Conservation (phyloP, 2,329 filamentous ascomycete species). For the Colletotrichum sp. region DNA sequence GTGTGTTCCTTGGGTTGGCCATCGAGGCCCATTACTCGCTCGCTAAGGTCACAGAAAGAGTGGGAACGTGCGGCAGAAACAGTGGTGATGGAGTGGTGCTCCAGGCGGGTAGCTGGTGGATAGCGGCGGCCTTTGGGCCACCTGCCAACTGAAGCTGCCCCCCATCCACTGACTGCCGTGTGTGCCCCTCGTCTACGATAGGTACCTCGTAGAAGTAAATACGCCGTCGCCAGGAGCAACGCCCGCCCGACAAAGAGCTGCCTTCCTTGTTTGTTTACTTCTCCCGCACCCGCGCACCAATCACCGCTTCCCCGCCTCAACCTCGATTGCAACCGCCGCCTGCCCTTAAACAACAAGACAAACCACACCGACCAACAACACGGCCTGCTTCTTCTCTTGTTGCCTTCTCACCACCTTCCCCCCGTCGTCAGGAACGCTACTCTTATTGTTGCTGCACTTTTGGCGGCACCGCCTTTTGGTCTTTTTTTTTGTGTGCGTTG, state of each 20-base stretch:
- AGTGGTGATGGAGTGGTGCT: neutral
- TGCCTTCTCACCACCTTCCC: constrained; percentile 13
- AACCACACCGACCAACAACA: constrained; percentile 16
- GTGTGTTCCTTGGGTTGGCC: neutral
- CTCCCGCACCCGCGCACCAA: constrained; percentile 20
- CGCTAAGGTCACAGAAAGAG: constrained; percentile 14
- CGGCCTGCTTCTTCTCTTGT: constrained; percentile 1
- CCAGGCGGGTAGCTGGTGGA: neutral
- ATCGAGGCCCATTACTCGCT: neutral
- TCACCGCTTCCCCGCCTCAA: constrained; percentile 21
- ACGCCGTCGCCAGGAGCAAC: constrained; percentile 23
- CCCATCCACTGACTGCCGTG: neutral
- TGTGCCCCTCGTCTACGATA: constrained; percentile 1
- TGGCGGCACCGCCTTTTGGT: constrained; percentile 7
- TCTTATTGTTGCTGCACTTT: constrained; percentile 11
- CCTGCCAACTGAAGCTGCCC: neutral
- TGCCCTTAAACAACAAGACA: constrained; percentile 25
- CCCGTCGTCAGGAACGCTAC: constrained; percentile 23
- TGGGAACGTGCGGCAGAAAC: constrained; percentile 18
- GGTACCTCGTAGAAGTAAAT: neutral
- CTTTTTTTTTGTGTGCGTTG: constrained; percentile 15
- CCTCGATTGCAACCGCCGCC: constrained; percentile 7
- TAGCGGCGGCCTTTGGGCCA: neutral
- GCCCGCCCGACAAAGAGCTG: constrained; percentile 17
- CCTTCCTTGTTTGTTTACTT: constrained; percentile 26